Evolutionary conservation across 1,139 yeast species (phyloP).

Genomic region (Candida mesenterica): DNA sequence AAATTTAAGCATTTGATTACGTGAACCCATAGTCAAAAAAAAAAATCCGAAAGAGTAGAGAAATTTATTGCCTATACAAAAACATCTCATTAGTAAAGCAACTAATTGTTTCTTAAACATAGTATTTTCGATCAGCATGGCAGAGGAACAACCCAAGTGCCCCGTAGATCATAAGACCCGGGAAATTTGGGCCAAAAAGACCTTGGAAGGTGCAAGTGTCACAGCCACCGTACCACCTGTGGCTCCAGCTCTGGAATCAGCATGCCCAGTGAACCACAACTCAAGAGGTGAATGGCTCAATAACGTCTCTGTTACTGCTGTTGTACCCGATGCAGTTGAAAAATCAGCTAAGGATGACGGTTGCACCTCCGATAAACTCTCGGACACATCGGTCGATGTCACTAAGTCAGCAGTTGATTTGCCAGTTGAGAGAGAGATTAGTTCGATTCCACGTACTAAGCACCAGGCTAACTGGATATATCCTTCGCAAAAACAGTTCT

Average conservation of each 20-base stretch:
- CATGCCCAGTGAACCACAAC: constrained; percentile 29
- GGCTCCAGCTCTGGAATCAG: constrained; percentile 5
- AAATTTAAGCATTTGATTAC: too few relatives aligned
- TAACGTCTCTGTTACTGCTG: constrained; percentile 30
- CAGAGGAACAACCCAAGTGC: constrained; percentile 43
- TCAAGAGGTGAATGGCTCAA: constrained; percentile 23
- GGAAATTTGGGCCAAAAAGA: constrained; percentile 48
- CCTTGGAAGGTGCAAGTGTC: background rate
- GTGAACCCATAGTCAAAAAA: too few relatives aligned
- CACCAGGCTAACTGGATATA: constrained; percentile 76
- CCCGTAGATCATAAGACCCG: constrained; percentile 69
- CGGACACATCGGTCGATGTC: constrained; percentile 6
- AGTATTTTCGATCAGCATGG: constrained; percentile 2
- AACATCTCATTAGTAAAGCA: background rate
- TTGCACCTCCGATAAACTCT: constrained; percentile 43
- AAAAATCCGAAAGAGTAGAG: too few relatives aligned
- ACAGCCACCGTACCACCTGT: background rate
- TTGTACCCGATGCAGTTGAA: constrained; percentile 39
- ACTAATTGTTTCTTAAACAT: background rate
- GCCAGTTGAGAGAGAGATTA: constrained; percentile 70
- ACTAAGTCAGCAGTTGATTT: constrained; percentile 32
- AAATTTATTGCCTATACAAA: too few relatives aligned
- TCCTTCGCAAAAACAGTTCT: constrained; percentile 94
- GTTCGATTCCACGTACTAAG: constrained; percentile 82
- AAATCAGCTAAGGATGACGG: constrained; percentile 27